A percentile compares a stretch with the other conserved stretches of the same genome.
Conservation (phyloP, 2,329 filamentous ascomycete species). For the Scopulariopsis brevicaulis region DNA sequence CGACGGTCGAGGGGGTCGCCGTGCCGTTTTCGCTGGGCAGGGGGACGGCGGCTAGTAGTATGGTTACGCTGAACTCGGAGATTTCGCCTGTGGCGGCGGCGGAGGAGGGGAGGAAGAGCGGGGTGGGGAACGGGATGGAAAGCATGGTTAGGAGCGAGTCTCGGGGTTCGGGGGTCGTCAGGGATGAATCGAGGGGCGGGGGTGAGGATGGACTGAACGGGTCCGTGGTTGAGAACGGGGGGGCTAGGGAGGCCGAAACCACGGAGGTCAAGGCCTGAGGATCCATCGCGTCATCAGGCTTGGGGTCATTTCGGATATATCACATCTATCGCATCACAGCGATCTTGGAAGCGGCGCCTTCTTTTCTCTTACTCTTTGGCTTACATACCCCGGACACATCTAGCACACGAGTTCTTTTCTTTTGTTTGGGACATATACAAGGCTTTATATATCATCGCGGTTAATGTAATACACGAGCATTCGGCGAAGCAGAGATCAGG, state of each 20-base stretch:
- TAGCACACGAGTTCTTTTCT: neutral
- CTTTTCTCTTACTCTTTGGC: neutral
- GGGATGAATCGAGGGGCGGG: neutral
- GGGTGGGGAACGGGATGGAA: neutral
- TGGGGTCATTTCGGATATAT: too few relatives aligned
- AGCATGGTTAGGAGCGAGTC: neutral
- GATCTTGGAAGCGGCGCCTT: too few relatives aligned
- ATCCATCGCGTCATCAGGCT: too few relatives aligned
- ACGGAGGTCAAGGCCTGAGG: too few relatives aligned
- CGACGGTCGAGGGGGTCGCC: conserved; percentile 57
- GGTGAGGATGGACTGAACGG: neutral
- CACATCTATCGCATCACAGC: too few relatives aligned
- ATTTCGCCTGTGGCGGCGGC: neutral
- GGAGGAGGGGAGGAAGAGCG: neutral
- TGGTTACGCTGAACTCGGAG: conserved; percentile 47
- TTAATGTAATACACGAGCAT: neutral
- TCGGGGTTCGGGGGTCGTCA: neutral
- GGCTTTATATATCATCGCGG: neutral
- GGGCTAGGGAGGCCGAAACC: neutral
- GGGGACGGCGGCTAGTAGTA: conserved; percentile 56
- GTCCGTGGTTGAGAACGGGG: neutral
- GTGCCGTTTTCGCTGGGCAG: conserved; percentile 60
- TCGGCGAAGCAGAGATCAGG: neutral
- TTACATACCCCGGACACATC: neutral
- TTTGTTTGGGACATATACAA: neutral